phyloP scores from a whole-genome alignment of 345 rosid genomes.

The Capsella bursapastoris region DNA sequence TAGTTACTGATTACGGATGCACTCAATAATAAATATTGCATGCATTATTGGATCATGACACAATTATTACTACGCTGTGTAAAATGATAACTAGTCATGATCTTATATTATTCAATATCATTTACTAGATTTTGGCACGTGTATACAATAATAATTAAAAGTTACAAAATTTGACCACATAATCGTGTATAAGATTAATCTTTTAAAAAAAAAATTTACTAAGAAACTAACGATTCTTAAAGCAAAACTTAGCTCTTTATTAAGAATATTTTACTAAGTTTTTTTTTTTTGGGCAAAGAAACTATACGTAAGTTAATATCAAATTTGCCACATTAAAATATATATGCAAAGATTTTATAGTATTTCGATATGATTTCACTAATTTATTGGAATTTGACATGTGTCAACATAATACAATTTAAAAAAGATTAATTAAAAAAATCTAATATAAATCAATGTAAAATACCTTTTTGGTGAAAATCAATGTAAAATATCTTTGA shows the following conservation, averaged over 20 bases:
- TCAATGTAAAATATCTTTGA: background rate
- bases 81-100: background rate
- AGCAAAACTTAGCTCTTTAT: too few relatives aligned
- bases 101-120: constrained; percentile 1
- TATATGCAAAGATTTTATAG: background rate
- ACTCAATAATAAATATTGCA: constrained; percentile 3
- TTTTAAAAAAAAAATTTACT: too few relatives aligned
- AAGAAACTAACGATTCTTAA: too few relatives aligned
- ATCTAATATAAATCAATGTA: background rate
- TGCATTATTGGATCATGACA: constrained; percentile 5
- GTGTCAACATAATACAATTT: background rate
- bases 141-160: background rate
- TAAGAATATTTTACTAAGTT: too few relatives aligned
- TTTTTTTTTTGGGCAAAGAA: too few relatives aligned
- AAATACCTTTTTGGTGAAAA: background rate
- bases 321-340: background rate
- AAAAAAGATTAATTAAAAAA: background rate
- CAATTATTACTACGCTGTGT: background rate
- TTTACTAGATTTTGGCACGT: background rate
- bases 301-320: background rate
- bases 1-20: constrained; percentile 11
- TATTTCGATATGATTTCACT: background rate
- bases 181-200: too few relatives aligned
- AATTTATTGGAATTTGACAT: background rate
- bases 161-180: background rate